Evolutionary conservation across 495 filamentous ascomycete genomes (phyloP), one percentile per base, ranked within the genome.

Genomic region (Sporormia fimetaria): DNA sequence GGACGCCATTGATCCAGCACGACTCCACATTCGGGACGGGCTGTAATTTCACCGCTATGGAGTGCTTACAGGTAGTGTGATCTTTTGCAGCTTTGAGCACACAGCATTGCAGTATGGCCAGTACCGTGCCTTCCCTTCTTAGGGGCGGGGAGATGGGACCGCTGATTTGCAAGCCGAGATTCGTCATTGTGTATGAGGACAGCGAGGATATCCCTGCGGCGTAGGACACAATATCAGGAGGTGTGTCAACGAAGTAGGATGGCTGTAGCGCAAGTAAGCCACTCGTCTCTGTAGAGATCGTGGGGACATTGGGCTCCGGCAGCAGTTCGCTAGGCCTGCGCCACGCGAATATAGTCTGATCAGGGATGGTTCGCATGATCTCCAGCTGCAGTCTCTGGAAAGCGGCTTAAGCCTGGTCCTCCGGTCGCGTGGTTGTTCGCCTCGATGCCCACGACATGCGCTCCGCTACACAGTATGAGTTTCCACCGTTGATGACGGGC

Each of bases 281-380:
- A 14, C 21, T 28, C n/a, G n/a, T 30, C 14, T 40, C 7, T n/a
- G n/a, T n/a, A n/a, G n/a, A n/a, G n/a, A n/a, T n/a, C n/a, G n/a
- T n/a, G n/a, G n/a, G n/a, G n/a, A n/a, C n/a, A n/a, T n/a, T n/a
- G n/a, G n/a, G n/a, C n/a, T n/a, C n/a, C n/a, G n/a, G n/a, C n/a
- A n/a, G n/a, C n/a, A n/a, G n/a, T n/a, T n/a, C n/a, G 20, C 18
- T 29, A 3, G 37, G 37, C 4, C 37, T 26, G 17, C 37, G 3
- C 37, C 23, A 40, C 2, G 23, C 37, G 37, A 40, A 40, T 23
- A 40, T 27, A n/a, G 37, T 16, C 23, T 40, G 37, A 18, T 40
- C 37, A 16, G 30, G 30, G 21, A 16, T 23, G 4, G 23, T 28
- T 18, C 20, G 28, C 37, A 40, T 40, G 37, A 34, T 34, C 21